phyloP scores from a whole-genome alignment of 805 yeast species.

The Saturnispora sekii region DNA sequence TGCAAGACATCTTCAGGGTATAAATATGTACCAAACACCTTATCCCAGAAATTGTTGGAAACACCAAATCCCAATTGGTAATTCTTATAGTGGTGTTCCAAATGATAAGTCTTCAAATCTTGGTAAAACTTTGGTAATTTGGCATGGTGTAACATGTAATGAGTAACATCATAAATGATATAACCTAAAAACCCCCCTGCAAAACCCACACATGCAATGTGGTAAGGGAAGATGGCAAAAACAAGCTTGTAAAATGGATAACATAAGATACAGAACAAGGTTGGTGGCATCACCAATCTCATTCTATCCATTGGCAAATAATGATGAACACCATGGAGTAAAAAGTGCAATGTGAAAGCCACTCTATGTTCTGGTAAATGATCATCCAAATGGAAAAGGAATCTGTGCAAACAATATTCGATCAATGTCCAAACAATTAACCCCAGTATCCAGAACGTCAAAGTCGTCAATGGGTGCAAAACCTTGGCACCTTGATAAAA shows the following conservation, averaged over 20 bases:
- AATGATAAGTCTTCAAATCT: slow-evolving; percentile 76
- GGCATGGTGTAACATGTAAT: slow-evolving; percentile 86
- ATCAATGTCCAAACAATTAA: slow-evolving; percentile 86
- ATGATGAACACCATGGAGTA: slow-evolving; percentile 94
- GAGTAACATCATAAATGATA: slow-evolving; percentile 86
- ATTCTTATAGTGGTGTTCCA: slow-evolving; percentile 97
- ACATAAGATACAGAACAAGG: slow-evolving; percentile 62
- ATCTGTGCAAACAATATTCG: slow-evolving; percentile 83
- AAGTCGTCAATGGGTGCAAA: slow-evolving; percentile 36
- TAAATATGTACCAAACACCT: slow-evolving; percentile 75
- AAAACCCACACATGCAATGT: slow-evolving; percentile 83
- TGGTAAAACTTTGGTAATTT: slow-evolving; percentile 69
- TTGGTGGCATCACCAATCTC: slow-evolving; percentile 95
- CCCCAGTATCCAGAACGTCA: slow-evolving; percentile 66
- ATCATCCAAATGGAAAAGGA: slow-evolving; percentile 84
- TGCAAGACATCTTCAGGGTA: slow-evolving; percentile 36
- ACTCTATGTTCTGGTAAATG: slow-evolving; percentile 72
- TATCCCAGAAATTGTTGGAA: slow-evolving; percentile 90
- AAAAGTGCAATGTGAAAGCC: slow-evolving; percentile 75
- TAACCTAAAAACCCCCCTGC: slow-evolving; percentile 96
- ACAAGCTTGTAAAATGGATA: slow-evolving; percentile 77
- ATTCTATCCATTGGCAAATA: slow-evolving; percentile 93
- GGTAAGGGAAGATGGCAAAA: slow-evolving; percentile 65
- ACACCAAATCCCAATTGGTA: slow-evolving; percentile 97
- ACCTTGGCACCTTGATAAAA: slow-evolving; percentile 48